These are phyloP conservation scores for Zizania latifolia DNA, from an alignment of 176 grass and related monocot genomes.

Conservation along the genomic window DNA sequence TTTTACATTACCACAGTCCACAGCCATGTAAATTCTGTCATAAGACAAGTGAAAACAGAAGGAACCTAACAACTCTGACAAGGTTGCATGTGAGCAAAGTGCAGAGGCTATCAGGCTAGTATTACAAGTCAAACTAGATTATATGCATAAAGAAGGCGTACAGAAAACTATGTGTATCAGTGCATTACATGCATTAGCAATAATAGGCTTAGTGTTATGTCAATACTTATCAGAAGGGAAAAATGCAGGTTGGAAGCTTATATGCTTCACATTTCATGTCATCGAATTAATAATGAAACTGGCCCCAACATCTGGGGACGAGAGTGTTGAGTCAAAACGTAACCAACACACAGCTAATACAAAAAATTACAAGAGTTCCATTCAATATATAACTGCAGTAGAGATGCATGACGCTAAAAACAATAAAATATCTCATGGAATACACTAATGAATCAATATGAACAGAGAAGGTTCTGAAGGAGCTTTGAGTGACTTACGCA, in stretches of 20 bases:
- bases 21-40: constrained; percentile 1
- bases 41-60: background rate
- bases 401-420: background rate
- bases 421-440: background rate
- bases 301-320: background rate
- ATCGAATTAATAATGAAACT: background rate
- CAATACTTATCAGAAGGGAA: background rate
- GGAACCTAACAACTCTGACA: background rate
- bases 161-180: background rate
- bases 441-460: background rate
- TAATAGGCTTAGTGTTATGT: background rate
- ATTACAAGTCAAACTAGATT: background rate
- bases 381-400: background rate
- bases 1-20: no score
- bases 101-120: background rate
- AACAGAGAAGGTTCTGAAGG: background rate
- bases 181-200: background rate
- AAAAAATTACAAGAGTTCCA: background rate
- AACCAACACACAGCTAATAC: background rate
- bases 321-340: background rate
- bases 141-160: background rate
- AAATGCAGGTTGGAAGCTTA: background rate
- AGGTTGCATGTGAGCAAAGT: constrained; percentile 8
- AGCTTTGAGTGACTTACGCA: constrained; percentile 52
- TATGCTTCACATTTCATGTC: constrained; percentile 6